Base-by-base conservation (phyloP, 2,329 filamentous ascomycete species). In the Dactylellina cionopaga region DNA sequence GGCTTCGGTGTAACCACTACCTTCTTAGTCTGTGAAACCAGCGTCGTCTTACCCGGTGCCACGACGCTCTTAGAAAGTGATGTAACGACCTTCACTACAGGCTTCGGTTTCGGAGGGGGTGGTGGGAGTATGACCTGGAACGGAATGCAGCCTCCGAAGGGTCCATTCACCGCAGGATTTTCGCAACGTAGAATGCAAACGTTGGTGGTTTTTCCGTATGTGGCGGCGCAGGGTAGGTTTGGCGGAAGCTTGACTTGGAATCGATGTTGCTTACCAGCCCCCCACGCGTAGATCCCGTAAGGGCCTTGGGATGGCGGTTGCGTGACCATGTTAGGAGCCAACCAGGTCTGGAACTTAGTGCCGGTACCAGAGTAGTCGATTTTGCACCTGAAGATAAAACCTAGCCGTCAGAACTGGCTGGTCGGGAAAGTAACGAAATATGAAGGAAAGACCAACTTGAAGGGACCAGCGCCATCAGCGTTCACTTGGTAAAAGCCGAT, bases 101-200 rank as follows among this genome's bases (percentile, higher is more conserved):
- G 55, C 17, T 44, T 15, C 0, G 49, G 9, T n/a, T 24, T 4
- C n/a, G n/a, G n/a, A n/a, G n/a, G n/a, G n/a, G n/a, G n/a, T n/a
- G n/a, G n/a, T 5, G 55, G 55, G 19, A 47, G 49, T 13, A 60
- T 39, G 9, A 83, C 83, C 78, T 87, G 85, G 5, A 87, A 82
- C 5, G 85, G 84, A 13, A 87, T 83, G 74, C 86, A 85, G 49
- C 86, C 86, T 55, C 87, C 87, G 76, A 89, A 89, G 29, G 87
- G 87, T 10, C 87, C 87, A 37, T 86, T 86, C 54, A 83, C 80
- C 29, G 86, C 86, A 0, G 81, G 82, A 79, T 89, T 89, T 80
- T 87, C 80, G 80, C 86, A 88, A 19, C 86, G 83, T 49, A 89
- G 85, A 74, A 89, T 83, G 80, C 87, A 89, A 75, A 88, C 83